Conservation (phyloP, 306 rosid species). For the Arachis hypogaea region DNA sequence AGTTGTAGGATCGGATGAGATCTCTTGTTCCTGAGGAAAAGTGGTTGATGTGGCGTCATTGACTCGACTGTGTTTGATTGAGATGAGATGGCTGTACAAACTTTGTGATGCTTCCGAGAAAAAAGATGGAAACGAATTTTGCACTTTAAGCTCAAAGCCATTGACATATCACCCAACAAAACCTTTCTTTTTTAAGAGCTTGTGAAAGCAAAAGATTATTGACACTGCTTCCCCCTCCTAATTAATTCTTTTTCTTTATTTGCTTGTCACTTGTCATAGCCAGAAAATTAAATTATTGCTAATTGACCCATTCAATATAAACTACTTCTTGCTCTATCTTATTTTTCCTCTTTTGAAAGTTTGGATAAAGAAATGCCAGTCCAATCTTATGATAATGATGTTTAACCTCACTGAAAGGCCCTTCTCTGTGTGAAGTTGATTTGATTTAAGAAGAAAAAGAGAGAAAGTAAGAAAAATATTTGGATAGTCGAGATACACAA, state of each 20-base stretch:
- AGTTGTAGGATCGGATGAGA: neutral
- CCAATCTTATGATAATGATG: slow-evolving; percentile 9
- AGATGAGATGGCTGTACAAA: slow-evolving; percentile 22
- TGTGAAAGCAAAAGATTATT: slow-evolving; percentile 35
- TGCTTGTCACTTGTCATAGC: neutral
- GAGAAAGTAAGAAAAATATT: slow-evolving; percentile 8
- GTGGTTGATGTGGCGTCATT: slow-evolving; percentile 8
- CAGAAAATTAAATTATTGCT: slow-evolving; percentile 14
- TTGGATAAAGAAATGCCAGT: neutral
- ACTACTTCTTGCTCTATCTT: neutral
- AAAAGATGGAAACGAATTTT: slow-evolving; percentile 36
- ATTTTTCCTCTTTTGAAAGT: neutral
- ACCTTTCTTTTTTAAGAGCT: slow-evolving; percentile 35
- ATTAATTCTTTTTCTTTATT: neutral
- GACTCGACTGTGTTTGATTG: slow-evolving; percentile 33
- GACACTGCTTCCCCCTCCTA: neutral
- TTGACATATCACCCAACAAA: slow-evolving; percentile 35
- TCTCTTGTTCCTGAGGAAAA: neutral
- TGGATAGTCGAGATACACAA: slow-evolving; percentile 6
- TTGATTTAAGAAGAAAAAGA: neutral
- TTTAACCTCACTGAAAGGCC: slow-evolving; percentile 7
- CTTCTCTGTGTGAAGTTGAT: neutral
- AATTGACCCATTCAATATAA: slow-evolving; percentile 26
- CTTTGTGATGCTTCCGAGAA: slow-evolving; percentile 42
- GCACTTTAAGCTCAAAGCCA: slow-evolving; percentile 41